Conservation (phyloP, 805 yeast species). For the Pichia manshurica region DNA sequence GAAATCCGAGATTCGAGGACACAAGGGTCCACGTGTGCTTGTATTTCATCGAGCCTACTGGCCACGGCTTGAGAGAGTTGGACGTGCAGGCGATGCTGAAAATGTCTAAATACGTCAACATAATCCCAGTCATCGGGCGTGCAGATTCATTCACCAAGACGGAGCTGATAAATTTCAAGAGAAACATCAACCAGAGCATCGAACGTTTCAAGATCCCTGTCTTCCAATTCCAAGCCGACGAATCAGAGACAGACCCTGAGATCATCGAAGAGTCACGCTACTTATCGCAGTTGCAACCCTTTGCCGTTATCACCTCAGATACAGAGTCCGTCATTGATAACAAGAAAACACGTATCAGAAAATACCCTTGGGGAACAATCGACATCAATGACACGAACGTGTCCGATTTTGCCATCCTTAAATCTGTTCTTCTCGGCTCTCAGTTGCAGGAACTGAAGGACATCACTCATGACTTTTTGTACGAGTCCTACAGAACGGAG, state of each 20-base stretch:
- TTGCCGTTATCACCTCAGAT: slow-evolving; percentile 66
- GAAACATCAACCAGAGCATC: slow-evolving; percentile 55
- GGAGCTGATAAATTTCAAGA: slow-evolving; percentile 56
- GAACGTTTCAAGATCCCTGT: slow-evolving; percentile 66
- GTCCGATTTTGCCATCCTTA: slow-evolving; percentile 50
- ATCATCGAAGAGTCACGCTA: slow-evolving; percentile 62
- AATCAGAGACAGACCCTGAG: slow-evolving; percentile 58
- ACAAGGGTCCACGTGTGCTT: slow-evolving; percentile 69
- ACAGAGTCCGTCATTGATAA: slow-evolving; percentile 49
- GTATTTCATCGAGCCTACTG: slow-evolving; percentile 68
- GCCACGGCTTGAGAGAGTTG: slow-evolving; percentile 72
- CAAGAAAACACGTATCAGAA: slow-evolving; percentile 48
- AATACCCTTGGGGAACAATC: slow-evolving; percentile 72
- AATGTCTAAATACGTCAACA: slow-evolving; percentile 65
- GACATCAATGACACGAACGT: slow-evolving; percentile 48
- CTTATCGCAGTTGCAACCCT: slow-evolving; percentile 64
- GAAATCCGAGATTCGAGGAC: slow-evolving; percentile 80
- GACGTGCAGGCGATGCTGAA: slow-evolving; percentile 69
- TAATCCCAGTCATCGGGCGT: slow-evolving; percentile 63
- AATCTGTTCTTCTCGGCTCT: slow-evolving; percentile 51
- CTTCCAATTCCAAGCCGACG: slow-evolving; percentile 67
- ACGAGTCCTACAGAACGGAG: slow-evolving; percentile 62
- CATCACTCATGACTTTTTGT: slow-evolving; percentile 58
- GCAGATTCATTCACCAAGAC: slow-evolving; percentile 64
- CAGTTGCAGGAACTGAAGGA: slow-evolving; percentile 62